phyloP scores from a whole-genome alignment of 352 stramenopile species.

The Phytopythium vexans region DNA sequence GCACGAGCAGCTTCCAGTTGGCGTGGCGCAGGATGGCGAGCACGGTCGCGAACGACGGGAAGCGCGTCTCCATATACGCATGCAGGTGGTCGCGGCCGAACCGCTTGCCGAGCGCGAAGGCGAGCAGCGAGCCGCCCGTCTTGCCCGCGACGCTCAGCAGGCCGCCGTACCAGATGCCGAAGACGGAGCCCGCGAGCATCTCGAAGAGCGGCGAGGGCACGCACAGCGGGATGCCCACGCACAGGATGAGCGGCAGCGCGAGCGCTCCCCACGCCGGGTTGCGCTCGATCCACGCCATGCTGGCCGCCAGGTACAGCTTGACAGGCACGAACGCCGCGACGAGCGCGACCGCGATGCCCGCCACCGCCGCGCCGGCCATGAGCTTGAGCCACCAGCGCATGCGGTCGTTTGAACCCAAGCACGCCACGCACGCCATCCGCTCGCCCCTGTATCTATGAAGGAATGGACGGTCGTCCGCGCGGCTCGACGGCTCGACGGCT shows the following conservation, averaged over 20 bases:
- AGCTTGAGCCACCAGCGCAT: conserved; percentile 23
- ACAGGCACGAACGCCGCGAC: conserved; percentile 37
- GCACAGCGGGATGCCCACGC: conserved; percentile 53
- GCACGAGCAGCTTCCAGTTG: conserved; percentile 68
- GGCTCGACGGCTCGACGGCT: no score
- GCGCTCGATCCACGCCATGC: conserved; percentile 45
- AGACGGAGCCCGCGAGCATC: conserved; percentile 60
- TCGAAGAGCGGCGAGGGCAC: conserved; percentile 69
- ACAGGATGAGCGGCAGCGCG: conserved; percentile 54
- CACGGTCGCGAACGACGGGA: conserved; percentile 48
- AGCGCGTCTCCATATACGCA: conserved; percentile 53
- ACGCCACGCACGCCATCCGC: not conserved
- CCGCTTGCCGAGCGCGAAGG: conserved; percentile 55
- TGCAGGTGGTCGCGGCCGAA: conserved; percentile 49
- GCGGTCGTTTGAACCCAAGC: not conserved
- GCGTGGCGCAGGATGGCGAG: conserved; percentile 48
- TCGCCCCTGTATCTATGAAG: not conserved
- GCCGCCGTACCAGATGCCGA: conserved; percentile 42
- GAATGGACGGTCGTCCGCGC: no score
- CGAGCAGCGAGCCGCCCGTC: conserved; percentile 53
- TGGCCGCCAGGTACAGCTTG: conserved; percentile 26
- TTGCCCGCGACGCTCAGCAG: conserved; percentile 63
- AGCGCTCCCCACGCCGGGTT: conserved; percentile 41
- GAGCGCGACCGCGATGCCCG: conserved; percentile 6
- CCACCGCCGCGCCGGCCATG: conserved; percentile 7